Base-by-base conservation (phyloP, 495 filamentous ascomycete species). In the Pyronema domesticum region DNA sequence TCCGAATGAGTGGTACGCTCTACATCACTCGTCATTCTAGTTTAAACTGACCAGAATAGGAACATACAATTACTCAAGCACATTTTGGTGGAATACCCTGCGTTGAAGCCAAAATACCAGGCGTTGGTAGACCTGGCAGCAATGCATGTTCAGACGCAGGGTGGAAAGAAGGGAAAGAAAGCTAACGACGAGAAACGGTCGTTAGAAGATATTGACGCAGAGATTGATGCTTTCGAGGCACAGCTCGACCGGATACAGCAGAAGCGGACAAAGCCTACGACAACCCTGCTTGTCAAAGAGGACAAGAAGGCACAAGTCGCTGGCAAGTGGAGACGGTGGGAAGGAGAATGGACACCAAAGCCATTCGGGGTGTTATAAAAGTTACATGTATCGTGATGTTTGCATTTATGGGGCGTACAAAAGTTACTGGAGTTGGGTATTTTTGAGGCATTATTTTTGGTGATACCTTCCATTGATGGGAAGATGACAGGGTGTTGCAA, bases 271-370 rank as follows among this genome's bases (percentile, higher is more conserved):
- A 50, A 36, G 47, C 8, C 47, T 5, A 34, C 13, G 30, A 13
- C 3, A 11, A 3, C 36, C 13, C 23, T 13, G 30, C 23, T 36
- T 8, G 6, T 13, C 13, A 34, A 50, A n/a, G 30, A 34, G 30
- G 47, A 35, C 23, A 42, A 42, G 30, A 19, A 34, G 30, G 17
- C 30, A 50, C 11, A 56, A 11, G 53, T 50, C 10, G 53, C 55
- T 10, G 54, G 65, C 45, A 70, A 70, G 13, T 81, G 79, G 78
- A 66, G 60, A 17, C 68, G 64, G 51, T 78, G 76, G 63, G 64
- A 72, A 51, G 76, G 75, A 1, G 60, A 65, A 6, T 82, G 79
- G 79, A 67, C 69, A 15, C 74, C 76, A n/a, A 80, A 73, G 62
- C 79, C 79, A 0, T 80, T 82, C 57, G 78, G 78, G 14, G 65